phyloP scores from a whole-genome alignment of 176 grass and related monocot species.

The Avena atlantica region DNA sequence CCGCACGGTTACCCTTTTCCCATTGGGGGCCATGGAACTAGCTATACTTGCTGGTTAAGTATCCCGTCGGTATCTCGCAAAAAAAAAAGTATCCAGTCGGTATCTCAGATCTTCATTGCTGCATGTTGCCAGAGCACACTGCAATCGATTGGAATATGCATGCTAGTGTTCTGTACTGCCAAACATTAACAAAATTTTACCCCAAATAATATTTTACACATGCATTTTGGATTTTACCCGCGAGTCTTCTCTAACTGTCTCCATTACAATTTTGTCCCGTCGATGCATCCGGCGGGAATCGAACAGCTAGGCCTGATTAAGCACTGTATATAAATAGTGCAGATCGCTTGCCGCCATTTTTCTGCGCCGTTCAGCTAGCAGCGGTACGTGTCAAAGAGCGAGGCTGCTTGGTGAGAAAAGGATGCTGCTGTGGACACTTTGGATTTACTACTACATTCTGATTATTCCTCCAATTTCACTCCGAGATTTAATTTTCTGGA shows the following conservation, averaged over 20 bases:
- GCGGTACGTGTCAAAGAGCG: neutral
- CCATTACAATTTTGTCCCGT: neutral
- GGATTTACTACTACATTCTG: neutral
- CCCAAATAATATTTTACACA: neutral
- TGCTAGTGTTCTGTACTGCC: neutral
- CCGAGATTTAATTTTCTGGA: neutral
- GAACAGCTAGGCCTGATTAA: neutral
- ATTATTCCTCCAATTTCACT: neutral
- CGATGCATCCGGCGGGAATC: neutral
- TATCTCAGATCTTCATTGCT: too few relatives aligned
- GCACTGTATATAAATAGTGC: neutral
- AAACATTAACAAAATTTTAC: neutral
- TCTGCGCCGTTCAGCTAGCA: neutral
- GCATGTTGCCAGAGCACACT: too few relatives aligned
- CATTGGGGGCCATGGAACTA: too few relatives aligned
- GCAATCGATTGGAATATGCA: too few relatives aligned
- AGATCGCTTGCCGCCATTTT: neutral
- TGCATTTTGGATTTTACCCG: neutral
- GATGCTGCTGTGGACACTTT: neutral
- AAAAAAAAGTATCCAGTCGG: too few relatives aligned
- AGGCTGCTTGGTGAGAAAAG: slow-evolving; percentile 29
- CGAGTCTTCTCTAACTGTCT: neutral
- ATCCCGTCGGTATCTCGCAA: too few relatives aligned
- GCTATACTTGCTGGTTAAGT: too few relatives aligned
- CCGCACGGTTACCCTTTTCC: too few relatives aligned